phyloP scores from a whole-genome alignment of 1,139 yeast species.

The Taphrina pruni region DNA sequence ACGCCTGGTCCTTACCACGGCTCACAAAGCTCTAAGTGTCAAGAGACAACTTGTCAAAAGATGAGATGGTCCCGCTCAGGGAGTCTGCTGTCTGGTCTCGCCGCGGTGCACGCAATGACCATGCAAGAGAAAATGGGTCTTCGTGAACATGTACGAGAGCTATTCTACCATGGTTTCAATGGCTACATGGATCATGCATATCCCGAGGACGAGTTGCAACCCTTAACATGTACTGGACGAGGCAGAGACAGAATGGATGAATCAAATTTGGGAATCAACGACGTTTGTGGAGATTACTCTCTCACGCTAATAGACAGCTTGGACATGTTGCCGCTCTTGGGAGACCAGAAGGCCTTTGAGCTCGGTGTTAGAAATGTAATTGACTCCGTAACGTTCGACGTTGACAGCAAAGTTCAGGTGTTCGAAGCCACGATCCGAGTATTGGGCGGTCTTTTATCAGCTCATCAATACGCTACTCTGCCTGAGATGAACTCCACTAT shows the following conservation, averaged over 20 bases:
- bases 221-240: conserved; percentile 71
- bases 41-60: not conserved
- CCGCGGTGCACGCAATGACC: conserved; percentile 4
- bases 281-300: conserved; percentile 83
- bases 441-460: conserved; percentile 89
- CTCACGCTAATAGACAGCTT: conserved; percentile 77
- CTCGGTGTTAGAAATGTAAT: conserved; percentile 60
- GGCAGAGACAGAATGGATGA: conserved; percentile 66
- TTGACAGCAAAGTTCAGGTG: conserved; percentile 77
- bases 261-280: conserved; percentile 69
- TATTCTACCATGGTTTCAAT: conserved; percentile 75
- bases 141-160: conserved; percentile 3
- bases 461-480: conserved; percentile 77
- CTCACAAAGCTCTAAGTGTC: no score
- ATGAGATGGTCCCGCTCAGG: not conserved
- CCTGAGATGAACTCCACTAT: conserved; percentile 65
- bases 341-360: conserved; percentile 64
- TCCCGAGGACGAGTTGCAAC: conserved; percentile 80
- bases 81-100: not conserved
- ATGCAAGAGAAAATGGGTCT: not conserved
- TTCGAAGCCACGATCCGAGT: conserved; percentile 93
- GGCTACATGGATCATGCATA: conserved; percentile 74
- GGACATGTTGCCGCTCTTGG: conserved; percentile 72
- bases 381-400: conserved; percentile 65
- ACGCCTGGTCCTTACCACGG: no score